phyloP scores from a whole-genome alignment of 139 green algal species.

The Nannochloris sp. region DNA sequence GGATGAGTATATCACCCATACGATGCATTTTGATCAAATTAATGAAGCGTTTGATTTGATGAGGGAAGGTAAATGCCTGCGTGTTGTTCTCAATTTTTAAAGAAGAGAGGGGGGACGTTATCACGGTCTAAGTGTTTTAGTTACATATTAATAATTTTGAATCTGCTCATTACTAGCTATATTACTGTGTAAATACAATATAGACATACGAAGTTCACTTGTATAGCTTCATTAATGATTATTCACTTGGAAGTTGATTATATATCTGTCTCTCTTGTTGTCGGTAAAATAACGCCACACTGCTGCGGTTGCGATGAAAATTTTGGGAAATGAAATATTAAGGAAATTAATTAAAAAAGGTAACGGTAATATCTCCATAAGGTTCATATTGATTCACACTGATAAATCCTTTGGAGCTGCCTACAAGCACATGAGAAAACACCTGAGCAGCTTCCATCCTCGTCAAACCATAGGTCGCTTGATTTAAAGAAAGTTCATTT shows the following conservation, averaged over 20 bases:
- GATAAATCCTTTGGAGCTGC: not conserved
- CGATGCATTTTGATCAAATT: slow-evolving; percentile 77
- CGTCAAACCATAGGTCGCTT: not conserved
- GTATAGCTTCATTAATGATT: not conserved
- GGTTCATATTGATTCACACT: not conserved
- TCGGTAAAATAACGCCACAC: too few relatives aligned
- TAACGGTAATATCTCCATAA: not conserved
- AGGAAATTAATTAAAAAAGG: not conserved
- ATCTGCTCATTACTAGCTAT: not conserved
- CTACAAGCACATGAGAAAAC: slow-evolving; percentile 10
- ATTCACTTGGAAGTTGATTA: not conserved
- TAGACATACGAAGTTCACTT: not conserved
- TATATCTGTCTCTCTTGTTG: not conserved
- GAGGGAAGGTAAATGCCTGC: slow-evolving; percentile 79
- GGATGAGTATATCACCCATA: slow-evolving; percentile 92
- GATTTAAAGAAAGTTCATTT: not conserved
- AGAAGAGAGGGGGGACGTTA: not conserved
- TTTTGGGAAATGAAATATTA: not conserved
- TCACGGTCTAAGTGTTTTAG: not conserved
- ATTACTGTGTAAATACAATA: not conserved
- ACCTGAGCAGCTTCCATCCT: not conserved
- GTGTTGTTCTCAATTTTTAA: slow-evolving; percentile 61
- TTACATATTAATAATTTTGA: not conserved
- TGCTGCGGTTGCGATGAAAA: not conserved
- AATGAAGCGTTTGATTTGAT: slow-evolving; percentile 94